Evolutionary conservation across 768 basidiomycete species (phyloP).

Genomic region (Serendipita sp.): DNA sequence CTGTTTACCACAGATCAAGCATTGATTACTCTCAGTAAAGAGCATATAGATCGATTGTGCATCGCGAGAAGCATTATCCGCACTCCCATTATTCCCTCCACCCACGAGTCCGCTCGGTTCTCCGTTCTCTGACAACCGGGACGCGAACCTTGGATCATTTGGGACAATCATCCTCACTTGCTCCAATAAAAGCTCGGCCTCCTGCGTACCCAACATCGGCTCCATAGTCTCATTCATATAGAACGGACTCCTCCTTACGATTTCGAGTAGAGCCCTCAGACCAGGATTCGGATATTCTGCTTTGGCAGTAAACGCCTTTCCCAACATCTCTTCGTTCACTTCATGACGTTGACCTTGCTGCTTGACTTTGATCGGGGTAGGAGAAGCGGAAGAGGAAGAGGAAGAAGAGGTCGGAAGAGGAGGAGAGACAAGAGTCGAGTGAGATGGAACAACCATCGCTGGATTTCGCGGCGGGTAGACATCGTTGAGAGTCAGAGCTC

Average conservation of each 20-base stretch:
- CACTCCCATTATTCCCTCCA: too few relatives aligned
- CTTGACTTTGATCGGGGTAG: background rate
- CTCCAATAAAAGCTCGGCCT: background rate
- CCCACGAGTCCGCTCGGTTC: background rate
- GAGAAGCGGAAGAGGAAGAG: too few relatives aligned
- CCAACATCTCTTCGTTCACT: background rate
- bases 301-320: background rate
- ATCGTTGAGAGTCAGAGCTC: too few relatives aligned
- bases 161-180: background rate
- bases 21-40: background rate
- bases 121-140: background rate
- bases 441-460: background rate
- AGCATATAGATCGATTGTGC: conserved; percentile 3
- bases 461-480: too few relatives aligned
- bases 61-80: background rate
- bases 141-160: background rate
- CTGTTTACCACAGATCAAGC: background rate
- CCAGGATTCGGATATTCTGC: background rate
- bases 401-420: background rate
- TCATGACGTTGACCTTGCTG: conserved; percentile 3
- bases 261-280: background rate
- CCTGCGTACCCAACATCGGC: background rate
- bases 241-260: background rate
- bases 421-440: background rate
- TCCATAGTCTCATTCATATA: background rate